phyloP scores from a whole-genome alignment of 1,284 basidiomycete species.

The Entoloma clypeatum region DNA sequence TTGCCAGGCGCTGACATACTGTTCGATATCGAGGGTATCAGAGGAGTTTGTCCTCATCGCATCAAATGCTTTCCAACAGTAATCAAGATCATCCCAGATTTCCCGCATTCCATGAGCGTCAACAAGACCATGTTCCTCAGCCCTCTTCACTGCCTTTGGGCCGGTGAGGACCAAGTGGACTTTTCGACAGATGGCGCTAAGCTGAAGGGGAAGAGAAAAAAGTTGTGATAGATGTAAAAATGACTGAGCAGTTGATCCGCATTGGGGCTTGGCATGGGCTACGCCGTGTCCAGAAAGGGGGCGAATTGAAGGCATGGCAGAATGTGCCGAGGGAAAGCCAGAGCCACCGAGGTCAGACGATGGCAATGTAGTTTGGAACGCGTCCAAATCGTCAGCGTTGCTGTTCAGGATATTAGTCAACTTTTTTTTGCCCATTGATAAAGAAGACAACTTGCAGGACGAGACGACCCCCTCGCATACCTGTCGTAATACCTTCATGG shows the following conservation, averaged over 20 bases:
- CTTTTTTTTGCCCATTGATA: constrained; percentile 1
- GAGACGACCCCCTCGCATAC: constrained; percentile 74
- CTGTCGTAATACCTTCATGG: constrained; percentile 77
- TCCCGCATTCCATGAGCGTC: constrained; percentile 60
- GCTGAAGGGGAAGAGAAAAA: constrained; percentile 61
- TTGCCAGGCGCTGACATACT: constrained; percentile 68
- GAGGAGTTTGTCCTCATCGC: constrained; percentile 43
- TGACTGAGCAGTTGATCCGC: constrained; percentile 14
- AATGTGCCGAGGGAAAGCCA: constrained; percentile 32
- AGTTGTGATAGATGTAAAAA: constrained; percentile 28
- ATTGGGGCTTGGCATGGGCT: constrained; percentile 20
- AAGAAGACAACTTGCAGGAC: constrained; percentile 50
- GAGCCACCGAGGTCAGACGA: constrained; percentile 30
- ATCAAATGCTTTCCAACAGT: constrained; percentile 80
- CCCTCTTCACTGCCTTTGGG: constrained; percentile 57
- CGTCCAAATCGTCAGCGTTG: constrained; percentile 62
- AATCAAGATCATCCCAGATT: constrained; percentile 79
- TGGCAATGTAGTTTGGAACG: constrained; percentile 66
- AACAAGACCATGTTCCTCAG: constrained; percentile 46
- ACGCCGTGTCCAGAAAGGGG: constrained; percentile 22
- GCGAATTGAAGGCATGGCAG: constrained; percentile 28
- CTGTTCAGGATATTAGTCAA: constrained; percentile 29
- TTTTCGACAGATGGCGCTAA: constrained; percentile 68
- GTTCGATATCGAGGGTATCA: constrained; percentile 52
- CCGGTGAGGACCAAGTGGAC: constrained; percentile 77